Percentiles rank a stretch among this genome's conserved stretches.
Conservation (phyloP, 495 filamentous ascomycete species). For the Sabuloglossum arenarium region DNA sequence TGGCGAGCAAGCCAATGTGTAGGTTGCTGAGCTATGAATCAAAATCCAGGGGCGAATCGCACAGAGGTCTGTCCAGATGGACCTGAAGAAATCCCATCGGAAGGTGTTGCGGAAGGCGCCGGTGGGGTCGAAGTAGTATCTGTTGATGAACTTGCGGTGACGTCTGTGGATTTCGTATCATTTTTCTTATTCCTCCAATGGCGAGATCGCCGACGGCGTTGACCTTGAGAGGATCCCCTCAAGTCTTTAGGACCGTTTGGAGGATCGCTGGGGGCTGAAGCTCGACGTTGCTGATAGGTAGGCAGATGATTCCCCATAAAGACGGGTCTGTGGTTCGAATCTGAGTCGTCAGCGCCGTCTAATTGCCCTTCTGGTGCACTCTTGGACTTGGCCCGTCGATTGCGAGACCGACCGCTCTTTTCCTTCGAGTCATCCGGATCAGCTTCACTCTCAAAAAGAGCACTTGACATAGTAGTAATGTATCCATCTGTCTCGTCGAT, state of each 20-base stretch:
- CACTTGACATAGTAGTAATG: not conserved
- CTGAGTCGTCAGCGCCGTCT: not conserved
- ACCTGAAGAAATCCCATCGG: not conserved
- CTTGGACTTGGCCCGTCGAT: not conserved
- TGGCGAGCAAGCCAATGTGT: not conserved
- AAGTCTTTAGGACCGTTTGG: not conserved
- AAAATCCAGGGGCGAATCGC: not conserved
- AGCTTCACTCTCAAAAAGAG: not conserved
- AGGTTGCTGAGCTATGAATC: not conserved
- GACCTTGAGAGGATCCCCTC: not conserved
- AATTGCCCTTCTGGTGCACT: constrained; percentile 1
- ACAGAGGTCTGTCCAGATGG: not conserved
- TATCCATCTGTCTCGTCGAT: not conserved
- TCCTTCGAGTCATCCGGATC: not conserved
- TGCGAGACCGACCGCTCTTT: not conserved
- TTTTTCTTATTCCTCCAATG: not conserved
- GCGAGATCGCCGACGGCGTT: not conserved
- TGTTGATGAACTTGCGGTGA: not conserved
- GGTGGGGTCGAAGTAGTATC: not conserved
- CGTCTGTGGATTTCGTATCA: not conserved
- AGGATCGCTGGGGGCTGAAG: not conserved
- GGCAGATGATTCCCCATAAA: not conserved
- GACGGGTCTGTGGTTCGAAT: not conserved
- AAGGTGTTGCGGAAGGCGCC: not conserved
- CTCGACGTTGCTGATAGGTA: not conserved